phyloP scores from a whole-genome alignment of 495 filamentous ascomycete species.

The Penicillium bialowiezense region DNA sequence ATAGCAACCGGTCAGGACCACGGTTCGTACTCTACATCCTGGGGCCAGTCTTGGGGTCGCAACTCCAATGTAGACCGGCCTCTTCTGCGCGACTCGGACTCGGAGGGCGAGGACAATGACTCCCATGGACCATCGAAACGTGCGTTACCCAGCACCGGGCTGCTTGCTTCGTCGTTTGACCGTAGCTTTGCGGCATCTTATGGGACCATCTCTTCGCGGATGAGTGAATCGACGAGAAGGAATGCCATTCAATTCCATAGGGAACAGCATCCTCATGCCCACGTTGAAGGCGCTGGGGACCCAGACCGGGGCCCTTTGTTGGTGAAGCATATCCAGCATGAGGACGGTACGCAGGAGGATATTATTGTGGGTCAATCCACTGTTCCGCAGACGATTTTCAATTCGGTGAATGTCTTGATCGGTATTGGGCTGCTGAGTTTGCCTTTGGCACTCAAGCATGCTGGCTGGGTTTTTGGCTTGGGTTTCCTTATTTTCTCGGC shows the following conservation, averaged over 20 bases:
- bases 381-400: conserved; percentile 92
- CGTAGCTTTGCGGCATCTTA: conserved; percentile 76
- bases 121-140: conserved; percentile 17
- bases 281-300: conserved; percentile 44
- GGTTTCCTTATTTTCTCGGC: conserved; percentile 71
- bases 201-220: conserved; percentile 67
- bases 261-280: conserved; percentile 69
- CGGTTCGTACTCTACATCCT: conserved; percentile 27
- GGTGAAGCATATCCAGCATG: conserved; percentile 78
- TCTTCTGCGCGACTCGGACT: conserved; percentile 26
- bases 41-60: conserved; percentile 9
- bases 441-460: conserved; percentile 84
- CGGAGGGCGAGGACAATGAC: conserved; percentile 18
- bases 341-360: conserved; percentile 80
- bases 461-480: conserved; percentile 87
- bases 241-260: conserved; percentile 69
- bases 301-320: conserved; percentile 75
- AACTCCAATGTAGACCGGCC: conserved; percentile 27
- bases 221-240: conserved; percentile 65
- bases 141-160: conserved; percentile 15
- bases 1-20: conserved; percentile 24
- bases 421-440: conserved; percentile 87
- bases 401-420: conserved; percentile 92
- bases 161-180: conserved; percentile 55
- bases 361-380: conserved; percentile 89